Evolutionary conservation across 176 grass and related monocot genomes (phyloP).

Genomic region (Bromus sterilis): DNA sequence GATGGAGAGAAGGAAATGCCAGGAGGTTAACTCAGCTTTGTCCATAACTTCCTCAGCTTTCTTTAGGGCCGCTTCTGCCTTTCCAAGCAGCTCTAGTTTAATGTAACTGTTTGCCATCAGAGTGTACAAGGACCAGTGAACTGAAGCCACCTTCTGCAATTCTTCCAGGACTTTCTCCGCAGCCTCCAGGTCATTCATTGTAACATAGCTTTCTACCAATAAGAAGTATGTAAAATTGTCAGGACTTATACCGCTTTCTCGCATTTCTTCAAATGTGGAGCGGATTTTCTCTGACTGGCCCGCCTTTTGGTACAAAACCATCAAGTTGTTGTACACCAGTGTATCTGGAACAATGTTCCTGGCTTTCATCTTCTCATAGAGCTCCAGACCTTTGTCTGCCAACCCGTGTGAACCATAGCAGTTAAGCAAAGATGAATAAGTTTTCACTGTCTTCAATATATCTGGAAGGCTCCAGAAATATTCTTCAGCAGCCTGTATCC

Average conservation of each 20-base stretch:
- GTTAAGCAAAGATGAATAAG: conserved; percentile 7
- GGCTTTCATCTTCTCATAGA: conserved; percentile 41
- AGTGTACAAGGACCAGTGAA: neutral
- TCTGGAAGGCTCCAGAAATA: conserved; percentile 22
- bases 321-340: conserved; percentile 41
- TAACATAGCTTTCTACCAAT: conserved; percentile 26
- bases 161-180: conserved; percentile 28
- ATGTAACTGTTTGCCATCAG: conserved; percentile 35
- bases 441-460: conserved; percentile 16
- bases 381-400: conserved; percentile 21
- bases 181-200: conserved; percentile 17
- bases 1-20: conserved; percentile 16
- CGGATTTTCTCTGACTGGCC: neutral
- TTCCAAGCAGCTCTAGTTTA: conserved; percentile 15
- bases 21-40: neutral
- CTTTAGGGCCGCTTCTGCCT: conserved; percentile 39
- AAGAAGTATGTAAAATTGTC: conserved; percentile 26
- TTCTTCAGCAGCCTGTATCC: conserved; percentile 31
- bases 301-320: conserved; percentile 29
- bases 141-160: neutral
- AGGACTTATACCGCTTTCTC: conserved; percentile 1
- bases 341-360: neutral
- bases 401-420: conserved; percentile 11
- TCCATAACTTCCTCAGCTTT: neutral
- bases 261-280: neutral